Percentiles rank a stretch among this genome's conserved stretches.
Conservation (phyloP, 768 basidiomycete genomes). For the Panaeolus papilionaceus region DNA sequence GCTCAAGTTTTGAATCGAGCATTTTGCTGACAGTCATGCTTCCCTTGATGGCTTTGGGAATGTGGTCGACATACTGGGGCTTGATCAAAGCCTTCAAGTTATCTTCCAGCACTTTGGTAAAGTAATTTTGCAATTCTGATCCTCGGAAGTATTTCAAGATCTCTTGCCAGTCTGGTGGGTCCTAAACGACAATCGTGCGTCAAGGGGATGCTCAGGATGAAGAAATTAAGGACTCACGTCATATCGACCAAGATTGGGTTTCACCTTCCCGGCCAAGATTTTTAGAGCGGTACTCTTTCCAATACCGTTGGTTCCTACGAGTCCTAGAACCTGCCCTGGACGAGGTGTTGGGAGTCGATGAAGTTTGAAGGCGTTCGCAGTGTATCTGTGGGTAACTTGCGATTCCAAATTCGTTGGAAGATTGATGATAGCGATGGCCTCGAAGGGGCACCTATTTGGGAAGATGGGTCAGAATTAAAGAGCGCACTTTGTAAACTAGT, state of each 20-base stretch:
- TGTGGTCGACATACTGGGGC: conserved; percentile 99
- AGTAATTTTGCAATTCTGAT: conserved; percentile 99
- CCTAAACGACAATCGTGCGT: conserved; percentile 48
- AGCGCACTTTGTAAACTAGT: not conserved
- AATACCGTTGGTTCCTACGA: conserved; percentile 99
- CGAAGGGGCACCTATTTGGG: conserved; percentile 88
- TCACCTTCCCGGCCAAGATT: conserved; percentile 95
- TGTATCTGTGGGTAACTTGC: conserved; percentile 97
- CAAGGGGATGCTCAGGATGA: conserved; percentile 13
- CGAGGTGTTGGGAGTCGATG: conserved; percentile 97
- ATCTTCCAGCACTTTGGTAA: conserved; percentile 98
- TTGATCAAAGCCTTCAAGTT: conserved; percentile 99
- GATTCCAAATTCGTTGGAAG: conserved; percentile 96
- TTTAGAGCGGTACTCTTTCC: conserved; percentile 99
- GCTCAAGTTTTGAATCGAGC: conserved; percentile 91
- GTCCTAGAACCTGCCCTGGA: conserved; percentile 97
- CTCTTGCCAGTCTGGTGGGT: conserved; percentile 99
- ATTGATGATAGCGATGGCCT: conserved; percentile 99
- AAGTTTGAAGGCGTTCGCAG: conserved; percentile 98
- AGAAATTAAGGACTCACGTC: conserved; percentile 62
- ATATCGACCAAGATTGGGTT: conserved; percentile 97
- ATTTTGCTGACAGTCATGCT: conserved; percentile 85
- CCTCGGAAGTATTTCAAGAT: conserved; percentile 98
- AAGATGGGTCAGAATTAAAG: conserved; percentile 9
- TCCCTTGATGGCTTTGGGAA: conserved; percentile 95